Percentiles rank a stretch among this genome's conserved stretches.
phyloP scores from a whole-genome alignment of 192 early-diverging fungal genomes.

The Nowakowskiella sp. region DNA sequence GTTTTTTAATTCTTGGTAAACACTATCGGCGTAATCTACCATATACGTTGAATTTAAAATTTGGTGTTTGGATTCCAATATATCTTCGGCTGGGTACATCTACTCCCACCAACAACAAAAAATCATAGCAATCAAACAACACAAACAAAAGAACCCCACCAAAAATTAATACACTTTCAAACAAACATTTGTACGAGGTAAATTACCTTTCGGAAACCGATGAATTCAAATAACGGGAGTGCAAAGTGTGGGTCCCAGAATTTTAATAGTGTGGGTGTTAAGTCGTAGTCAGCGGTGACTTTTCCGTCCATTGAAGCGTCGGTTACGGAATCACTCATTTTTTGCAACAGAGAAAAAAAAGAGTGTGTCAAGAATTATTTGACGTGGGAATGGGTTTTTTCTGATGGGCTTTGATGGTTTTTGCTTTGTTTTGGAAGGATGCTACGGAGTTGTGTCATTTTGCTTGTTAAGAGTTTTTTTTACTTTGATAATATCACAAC shows the following conservation, averaged over 20 bases:
- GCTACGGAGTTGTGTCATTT: no score
- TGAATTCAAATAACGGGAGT: conserved; percentile 83
- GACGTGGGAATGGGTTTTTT: no score
- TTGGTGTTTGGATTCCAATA: conserved; percentile 83
- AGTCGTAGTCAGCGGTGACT: conserved; percentile 63
- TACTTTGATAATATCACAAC: no score
- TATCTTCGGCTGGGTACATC: conserved; percentile 68
- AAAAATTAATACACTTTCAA: neutral
- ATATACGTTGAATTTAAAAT: conserved; percentile 83
- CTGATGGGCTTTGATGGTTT: no score
- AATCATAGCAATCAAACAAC: neutral
- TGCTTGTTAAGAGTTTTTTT: no score
- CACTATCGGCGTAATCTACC: conserved; percentile 84
- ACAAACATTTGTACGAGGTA: conserved; percentile 3
- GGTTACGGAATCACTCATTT: no score
- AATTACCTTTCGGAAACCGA: conserved; percentile 64
- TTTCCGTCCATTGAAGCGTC: no score
- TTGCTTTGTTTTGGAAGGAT: no score
- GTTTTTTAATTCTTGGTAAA: conserved; percentile 73
- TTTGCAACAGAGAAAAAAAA: no score
- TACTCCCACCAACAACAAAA: conserved; percentile 23
- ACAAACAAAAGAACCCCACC: neutral
- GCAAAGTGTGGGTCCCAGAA: conserved; percentile 90
- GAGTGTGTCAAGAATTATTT: no score
- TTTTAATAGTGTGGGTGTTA: conserved; percentile 73